A percentile compares a stretch with the other conserved stretches of the same genome.
Conservation (phyloP, 768 basidiomycete genomes). For the Hericium rajendrae region DNA sequence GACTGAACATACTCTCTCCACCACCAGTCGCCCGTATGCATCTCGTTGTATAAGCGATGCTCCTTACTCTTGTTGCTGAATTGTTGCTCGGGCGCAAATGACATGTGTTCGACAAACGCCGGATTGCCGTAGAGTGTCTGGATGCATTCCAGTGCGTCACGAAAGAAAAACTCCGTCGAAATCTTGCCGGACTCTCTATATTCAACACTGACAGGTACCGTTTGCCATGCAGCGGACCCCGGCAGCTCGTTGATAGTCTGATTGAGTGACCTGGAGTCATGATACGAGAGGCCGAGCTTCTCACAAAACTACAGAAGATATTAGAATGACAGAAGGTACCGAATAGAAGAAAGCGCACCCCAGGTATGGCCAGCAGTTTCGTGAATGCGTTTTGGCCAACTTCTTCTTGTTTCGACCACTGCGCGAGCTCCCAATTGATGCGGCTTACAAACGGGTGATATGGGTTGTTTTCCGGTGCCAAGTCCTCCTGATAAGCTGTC, state of each 20-base stretch:
- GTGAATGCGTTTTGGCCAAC: constrained; percentile 9
- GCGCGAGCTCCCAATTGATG: constrained; percentile 12
- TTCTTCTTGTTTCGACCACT: constrained; percentile 12
- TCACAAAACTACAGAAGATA: constrained; percentile 1
- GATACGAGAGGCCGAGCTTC: constrained; percentile 2
- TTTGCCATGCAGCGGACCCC: background rate
- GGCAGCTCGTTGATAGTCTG: background rate
- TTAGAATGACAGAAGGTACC: background rate
- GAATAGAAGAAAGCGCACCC: no score
- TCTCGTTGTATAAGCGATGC: constrained; percentile 5
- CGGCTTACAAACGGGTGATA: constrained; percentile 6
- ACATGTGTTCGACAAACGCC: background rate
- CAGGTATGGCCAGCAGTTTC: constrained; percentile 8
- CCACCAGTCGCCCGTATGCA: constrained; percentile 11
- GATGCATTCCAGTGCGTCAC: constrained; percentile 5
- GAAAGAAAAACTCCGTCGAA: background rate
- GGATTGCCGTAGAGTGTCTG: constrained; percentile 4
- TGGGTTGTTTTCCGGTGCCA: background rate
- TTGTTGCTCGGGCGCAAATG: constrained; percentile 1
- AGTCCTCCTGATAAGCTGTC: background rate
- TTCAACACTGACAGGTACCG: background rate
- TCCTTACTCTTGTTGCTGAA: background rate
- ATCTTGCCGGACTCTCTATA: no score
- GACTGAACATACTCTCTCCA: background rate
- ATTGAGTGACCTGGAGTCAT: background rate